Evolutionary conservation across 306 rosid species (phyloP), one percentile per base, ranked within the genome.

Genomic region (Urtica urens): DNA sequence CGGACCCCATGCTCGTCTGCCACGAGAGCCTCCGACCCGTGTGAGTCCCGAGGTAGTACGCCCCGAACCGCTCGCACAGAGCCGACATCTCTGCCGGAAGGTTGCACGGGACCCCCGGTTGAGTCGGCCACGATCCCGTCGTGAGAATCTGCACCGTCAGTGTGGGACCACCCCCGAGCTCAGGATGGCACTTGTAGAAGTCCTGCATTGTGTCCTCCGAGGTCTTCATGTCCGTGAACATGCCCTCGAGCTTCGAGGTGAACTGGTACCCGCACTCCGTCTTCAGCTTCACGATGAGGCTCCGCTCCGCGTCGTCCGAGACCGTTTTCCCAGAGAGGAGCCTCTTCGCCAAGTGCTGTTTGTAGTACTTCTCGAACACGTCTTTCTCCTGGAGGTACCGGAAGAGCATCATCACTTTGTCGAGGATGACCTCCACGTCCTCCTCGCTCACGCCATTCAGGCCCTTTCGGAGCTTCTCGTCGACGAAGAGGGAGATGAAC

Each of bases 1-100:
- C 92, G 9, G 87, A 67, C 27, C 92, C 96, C 94, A 82, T 79
- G 65, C 75, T 77, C 20, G 92, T 75, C 71, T 82, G 92, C 96
- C 94, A 87, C 4, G 96, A 68, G 61, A 87, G 70, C 63, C 80
- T 72, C 65, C 96, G 63, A 19, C 94, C 94, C 33, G 78, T 79
- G 57, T 72, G 94, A 5, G 77, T 82, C 53, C 80, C 73, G 1
- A 87, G 96, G 68, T 87, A 87, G 74, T 77, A 79, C 15, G 80
- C 71, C 45, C 78, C 61, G 55, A 87, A 82, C 65, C 73, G 79
- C 66, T 79, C 92, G 3, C 92, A 79, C 49, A 82, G 75, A n/a
- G 58, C 70, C 10, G 77, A 74, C 75, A 79, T 68, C 48, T 87
- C 96, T 33, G 78, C 59, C 0, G 96, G 94, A 49, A 87, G 84